Evolutionary conservation across 2,329 filamentous ascomycete species (phyloP).

Genomic region (Verticillium nonalfalfae): DNA sequence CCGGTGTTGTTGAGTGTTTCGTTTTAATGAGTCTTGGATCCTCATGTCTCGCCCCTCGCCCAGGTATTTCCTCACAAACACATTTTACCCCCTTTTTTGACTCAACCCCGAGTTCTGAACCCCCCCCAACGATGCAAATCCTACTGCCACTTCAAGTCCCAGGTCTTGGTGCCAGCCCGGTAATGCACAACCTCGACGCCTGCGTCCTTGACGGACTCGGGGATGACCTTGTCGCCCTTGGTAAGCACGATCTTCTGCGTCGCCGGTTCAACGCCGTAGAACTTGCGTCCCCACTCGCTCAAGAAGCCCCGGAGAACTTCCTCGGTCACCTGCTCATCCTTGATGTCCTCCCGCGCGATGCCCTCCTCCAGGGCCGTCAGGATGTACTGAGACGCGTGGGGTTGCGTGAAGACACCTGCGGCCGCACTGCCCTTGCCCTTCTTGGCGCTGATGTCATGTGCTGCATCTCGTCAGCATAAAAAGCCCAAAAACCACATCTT

Average conservation of each 20-base stretch:
- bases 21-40: not conserved
- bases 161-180: conserved; percentile 53
- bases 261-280: conserved; percentile 48
- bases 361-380: conserved; percentile 48
- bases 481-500: not conserved
- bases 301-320: conserved; percentile 50
- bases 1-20: not conserved
- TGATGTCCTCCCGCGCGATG: conserved; percentile 42
- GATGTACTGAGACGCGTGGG: conserved; percentile 60
- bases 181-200: conserved; percentile 61
- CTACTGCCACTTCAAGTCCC: conserved; percentile 42
- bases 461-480: not conserved
- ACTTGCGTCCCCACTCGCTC: conserved; percentile 42
- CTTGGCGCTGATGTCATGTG: conserved; percentile 55
- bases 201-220: conserved; percentile 45
- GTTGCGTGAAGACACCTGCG: conserved; percentile 77
- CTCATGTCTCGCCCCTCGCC: not conserved
- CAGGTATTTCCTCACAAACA: not conserved
- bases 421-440: conserved; percentile 50
- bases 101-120: not conserved
- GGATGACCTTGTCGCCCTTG: conserved; percentile 47
- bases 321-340: conserved; percentile 44
- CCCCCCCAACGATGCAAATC: not conserved
- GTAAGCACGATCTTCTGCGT: conserved; percentile 50
- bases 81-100: not conserved